Evolutionary conservation across 202 grass and related monocot genomes (phyloP).

Genomic region (Dendrocalamus latiflorus): DNA sequence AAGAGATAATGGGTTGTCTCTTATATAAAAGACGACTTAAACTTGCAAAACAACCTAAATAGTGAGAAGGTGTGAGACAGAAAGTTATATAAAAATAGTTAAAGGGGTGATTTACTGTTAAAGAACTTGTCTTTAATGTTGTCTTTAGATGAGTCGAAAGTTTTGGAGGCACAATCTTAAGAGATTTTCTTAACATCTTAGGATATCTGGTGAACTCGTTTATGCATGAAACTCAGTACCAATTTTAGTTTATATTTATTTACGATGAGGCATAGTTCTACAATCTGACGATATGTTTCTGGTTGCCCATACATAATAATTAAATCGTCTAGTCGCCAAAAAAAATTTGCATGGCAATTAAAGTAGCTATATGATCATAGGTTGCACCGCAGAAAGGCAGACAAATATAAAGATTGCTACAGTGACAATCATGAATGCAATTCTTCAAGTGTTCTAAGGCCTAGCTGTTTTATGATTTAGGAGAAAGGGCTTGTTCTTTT

Average conservation of each 20-base stretch:
- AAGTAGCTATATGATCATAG: neutral
- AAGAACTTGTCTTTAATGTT: too few relatives aligned
- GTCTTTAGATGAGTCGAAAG: too few relatives aligned
- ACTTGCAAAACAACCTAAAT: too few relatives aligned
- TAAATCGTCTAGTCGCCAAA: neutral
- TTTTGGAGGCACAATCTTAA: too few relatives aligned
- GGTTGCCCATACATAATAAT: neutral
- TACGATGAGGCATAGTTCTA: neutral
- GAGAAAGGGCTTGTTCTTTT: too few relatives aligned
- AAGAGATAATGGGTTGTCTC: too few relatives aligned
- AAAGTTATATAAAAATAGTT: too few relatives aligned
- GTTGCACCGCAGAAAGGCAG: neutral
- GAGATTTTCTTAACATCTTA: neutral
- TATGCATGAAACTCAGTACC: neutral
- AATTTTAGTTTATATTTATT: neutral
- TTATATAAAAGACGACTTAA: too few relatives aligned
- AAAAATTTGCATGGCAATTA: neutral
- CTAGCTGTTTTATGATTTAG: conserved; percentile 13
- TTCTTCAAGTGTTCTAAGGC: conserved; percentile 27
- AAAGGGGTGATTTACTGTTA: too few relatives aligned
- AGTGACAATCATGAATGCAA: conserved; percentile 15
- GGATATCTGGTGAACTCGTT: neutral
- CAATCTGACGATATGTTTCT: neutral
- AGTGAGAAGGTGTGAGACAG: too few relatives aligned
- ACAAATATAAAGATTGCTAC: neutral